Evolutionary conservation across 257 asterid species (phyloP), one percentile per base, ranked within the genome.

Genomic region (Echites panduratus): DNA sequence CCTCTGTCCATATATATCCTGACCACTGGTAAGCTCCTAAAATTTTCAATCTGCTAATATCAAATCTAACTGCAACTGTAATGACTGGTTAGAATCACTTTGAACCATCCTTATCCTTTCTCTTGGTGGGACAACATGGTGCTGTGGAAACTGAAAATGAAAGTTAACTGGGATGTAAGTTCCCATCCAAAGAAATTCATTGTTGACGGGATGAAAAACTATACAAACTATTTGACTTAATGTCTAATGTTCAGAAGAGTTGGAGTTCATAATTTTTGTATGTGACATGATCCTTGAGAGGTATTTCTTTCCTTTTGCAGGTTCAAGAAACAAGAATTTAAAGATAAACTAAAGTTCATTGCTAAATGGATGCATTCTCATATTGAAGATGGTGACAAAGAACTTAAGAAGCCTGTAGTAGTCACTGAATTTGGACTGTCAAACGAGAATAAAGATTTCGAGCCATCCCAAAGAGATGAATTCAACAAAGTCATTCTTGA

Each of bases 311-410:
- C 19, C 40, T 41, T 48, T 67, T 48, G 70, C 80, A 95, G 99
- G 99, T 84, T 93, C 45, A 95, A 89, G 45, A 84, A 90, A 56
- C 95, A 86, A 22, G 85, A 82, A 13, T 93, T 90, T 14, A 96
- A 89, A 68, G 85, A 88, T 40, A 89, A 89, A 77, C 78, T 95
- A 45, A 89, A 89, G 68, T 95, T 83, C 70, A 95, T 82, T 5
- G 57, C 88, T 53, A 95, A 85, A 79, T 95, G 99, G 99, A 87
- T 90, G 92, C 72, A 87, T 9, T 95, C 99, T 16, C 99, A 95
- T 91, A 89, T 95, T n/a, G 99, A 95, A 80, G 99, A 95, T 53
- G 97, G 99, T 4, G 98, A 95, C 79, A 88, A 80, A 72, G 97
- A 90, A 77, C 96, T 95, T 70, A 92, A 85, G 65, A 95, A 92